These are phyloP conservation scores for Dipteronia dyeriana DNA, from an alignment of 345 rosid genomes.

Conservation along the genomic window DNA sequence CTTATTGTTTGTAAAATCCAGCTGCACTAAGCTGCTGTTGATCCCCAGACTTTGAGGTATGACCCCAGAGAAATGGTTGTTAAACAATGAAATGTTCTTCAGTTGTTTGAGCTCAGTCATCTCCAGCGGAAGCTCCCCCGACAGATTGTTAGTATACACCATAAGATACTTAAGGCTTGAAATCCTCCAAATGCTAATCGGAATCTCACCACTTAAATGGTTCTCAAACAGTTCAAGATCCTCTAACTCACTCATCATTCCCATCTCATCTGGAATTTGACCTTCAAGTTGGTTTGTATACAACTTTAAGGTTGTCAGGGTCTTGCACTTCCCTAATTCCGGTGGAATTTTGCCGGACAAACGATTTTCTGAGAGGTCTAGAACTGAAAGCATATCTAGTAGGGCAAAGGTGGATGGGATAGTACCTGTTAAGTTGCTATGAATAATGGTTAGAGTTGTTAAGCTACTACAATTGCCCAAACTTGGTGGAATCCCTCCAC, in stretches of 20 bases:
- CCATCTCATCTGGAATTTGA: conserved; percentile 57
- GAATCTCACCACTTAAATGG: conserved; percentile 66
- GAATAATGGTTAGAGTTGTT: conserved; percentile 37
- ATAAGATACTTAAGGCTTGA: conserved; percentile 46
- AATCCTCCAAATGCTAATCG: conserved; percentile 69
- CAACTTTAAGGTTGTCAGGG: conserved; percentile 42
- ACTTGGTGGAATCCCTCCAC: conserved; percentile 59
- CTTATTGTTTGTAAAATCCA: conserved; percentile 65
- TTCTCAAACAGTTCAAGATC: conserved; percentile 67
- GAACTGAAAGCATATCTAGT: conserved; percentile 38
- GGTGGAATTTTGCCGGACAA: conserved; percentile 71
- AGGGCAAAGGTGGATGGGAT: conserved; percentile 75
- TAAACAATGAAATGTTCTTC: conserved; percentile 50
- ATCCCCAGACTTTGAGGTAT: conserved; percentile 68
- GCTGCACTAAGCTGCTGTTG: conserved; percentile 56
- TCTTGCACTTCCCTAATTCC: conserved; percentile 69
- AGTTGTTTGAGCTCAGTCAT: conserved; percentile 59
- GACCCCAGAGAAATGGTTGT: conserved; percentile 58
- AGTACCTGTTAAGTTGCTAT: conserved; percentile 51
- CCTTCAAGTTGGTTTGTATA: conserved; percentile 68
- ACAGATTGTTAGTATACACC: conserved; percentile 65
- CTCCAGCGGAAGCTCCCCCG: conserved; percentile 65
- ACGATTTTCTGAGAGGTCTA: conserved; percentile 67
- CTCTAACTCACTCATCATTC: conserved; percentile 45
- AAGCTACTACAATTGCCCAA: conserved; percentile 61